Evolutionary conservation across 2,329 filamentous ascomycete genomes (phyloP), one percentile per base, ranked within the genome.

Genomic region (Thermoascus crustaceus): DNA sequence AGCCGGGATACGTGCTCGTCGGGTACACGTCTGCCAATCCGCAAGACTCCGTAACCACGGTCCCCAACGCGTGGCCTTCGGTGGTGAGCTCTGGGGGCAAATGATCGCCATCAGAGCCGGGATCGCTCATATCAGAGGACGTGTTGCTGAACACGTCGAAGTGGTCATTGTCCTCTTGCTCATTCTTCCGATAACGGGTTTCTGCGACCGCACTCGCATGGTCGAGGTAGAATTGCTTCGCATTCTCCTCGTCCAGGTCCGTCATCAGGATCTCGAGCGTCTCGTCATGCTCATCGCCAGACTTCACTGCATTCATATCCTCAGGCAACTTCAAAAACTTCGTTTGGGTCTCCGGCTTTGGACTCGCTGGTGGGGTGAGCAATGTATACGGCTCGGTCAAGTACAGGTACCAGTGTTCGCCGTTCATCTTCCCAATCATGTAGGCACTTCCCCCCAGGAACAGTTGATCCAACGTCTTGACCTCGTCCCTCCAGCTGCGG

Each of bases 361-460:
- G 88, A 7, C 84, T 94, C 19, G 79, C 72, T 38, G 89, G 88
- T 4, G 88, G 87, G 0, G 88, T 94, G 46, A 93, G 70, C 35
- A 76, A 69, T 31, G 76, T 80, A 57, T 82, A 80, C 11, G 91
- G 89, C 34, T 85, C 85, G 8, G 91, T 96, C 53, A 96, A 80
- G 67, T 98, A 98, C 37, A 98, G 71, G 60, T 96, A 96, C 91
- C 91, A 98, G 54, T 98, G 91, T 61, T 98, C 91, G 39, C 91
- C 89, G 51, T 98, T 98, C 89, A 96, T 96, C 68, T 95, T 96
- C 55, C 91, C 91, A 47, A 98, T 93, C 88, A 96, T 94, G 64
- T 98, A 98, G 33, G 91, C 91, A 61, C 89, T 96, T 37, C 91
- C 91, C 38, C 85, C 82, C 42, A 83, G 72, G 58, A 98, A 95